Evolutionary conservation across 352 stramenopile species (phyloP).

Genomic region (Globisporangium rhizosaccharum): DNA sequence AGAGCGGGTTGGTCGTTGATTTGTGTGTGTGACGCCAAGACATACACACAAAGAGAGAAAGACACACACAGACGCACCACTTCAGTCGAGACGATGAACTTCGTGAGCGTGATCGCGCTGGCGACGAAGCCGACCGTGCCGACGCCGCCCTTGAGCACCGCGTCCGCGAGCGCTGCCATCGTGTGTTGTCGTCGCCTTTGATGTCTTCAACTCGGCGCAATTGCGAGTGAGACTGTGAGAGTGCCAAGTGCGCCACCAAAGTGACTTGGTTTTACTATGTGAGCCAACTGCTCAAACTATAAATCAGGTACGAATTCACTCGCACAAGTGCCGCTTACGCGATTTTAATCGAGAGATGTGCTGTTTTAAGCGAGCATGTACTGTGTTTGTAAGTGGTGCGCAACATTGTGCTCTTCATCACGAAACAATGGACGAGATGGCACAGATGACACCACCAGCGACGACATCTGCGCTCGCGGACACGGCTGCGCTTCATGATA

Average conservation of each 20-base stretch:
- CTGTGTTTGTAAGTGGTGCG: too few relatives aligned
- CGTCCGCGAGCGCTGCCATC: slow-evolving; percentile 55
- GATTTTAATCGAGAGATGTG: too few relatives aligned
- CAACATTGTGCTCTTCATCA: too few relatives aligned
- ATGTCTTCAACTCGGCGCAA: not conserved
- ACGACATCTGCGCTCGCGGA: too few relatives aligned
- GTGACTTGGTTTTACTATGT: not conserved
- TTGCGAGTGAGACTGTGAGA: not conserved
- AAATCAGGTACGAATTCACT: not conserved
- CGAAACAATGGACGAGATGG: too few relatives aligned
- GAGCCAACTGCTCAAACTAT: not conserved
- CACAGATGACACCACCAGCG: too few relatives aligned
- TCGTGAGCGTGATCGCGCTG: slow-evolving; percentile 71
- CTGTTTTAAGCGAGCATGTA: not conserved
- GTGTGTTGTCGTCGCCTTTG: not conserved
- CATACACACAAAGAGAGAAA: slow-evolving; percentile 2
- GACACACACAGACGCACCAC: slow-evolving; percentile 36
- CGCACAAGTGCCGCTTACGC: not conserved
- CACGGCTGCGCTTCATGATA: too few relatives aligned
- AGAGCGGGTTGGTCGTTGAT: not conserved
- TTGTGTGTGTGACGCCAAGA: not conserved
- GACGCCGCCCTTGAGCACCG: slow-evolving; percentile 63
- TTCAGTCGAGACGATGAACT: slow-evolving; percentile 72
- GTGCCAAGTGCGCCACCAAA: not conserved
- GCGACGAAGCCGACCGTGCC: slow-evolving; percentile 65